Base-by-base conservation (phyloP, 202 grass and related monocot species). In the Elaeis oleifera region DNA sequence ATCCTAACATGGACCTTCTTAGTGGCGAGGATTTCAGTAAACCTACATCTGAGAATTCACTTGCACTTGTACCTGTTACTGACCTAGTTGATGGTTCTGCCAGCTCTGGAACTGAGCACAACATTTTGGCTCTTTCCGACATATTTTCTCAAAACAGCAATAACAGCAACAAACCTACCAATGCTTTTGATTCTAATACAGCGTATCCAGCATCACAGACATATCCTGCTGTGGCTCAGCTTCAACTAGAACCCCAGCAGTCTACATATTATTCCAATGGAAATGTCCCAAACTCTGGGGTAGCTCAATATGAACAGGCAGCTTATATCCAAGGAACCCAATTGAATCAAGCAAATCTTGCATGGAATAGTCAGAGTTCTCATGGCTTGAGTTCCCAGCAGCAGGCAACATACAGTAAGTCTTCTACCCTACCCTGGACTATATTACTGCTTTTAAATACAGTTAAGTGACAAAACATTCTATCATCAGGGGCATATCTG, bases 21-120 rank as follows among this genome's bases (percentile, higher is more conserved):
- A 96, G 90, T 72, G 81, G 86, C 63, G 84, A 90, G 16, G 86
- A 96, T 57, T 88, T 84, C 68, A 68, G 80, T 56, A 82, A 89
- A 78, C 65, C 90, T 18, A 81, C 86, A 66, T 66, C 75, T 54
- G 79, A 72, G 63, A 85, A 84, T 31, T 86, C 75, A n/a, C 76
- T 96, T 56, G 90, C 84, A 5, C 81, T 96, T 23, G 81, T 96
- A 69, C 87, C 84, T 56, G 78, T 90, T 26, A 84, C 39, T 39
- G 72, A 80, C 61, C 60, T 39, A 17, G 62, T 76, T 68, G 73
- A 77, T 70, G 77, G 81, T 71, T 83, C 81, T 65, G 80, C 80
- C 77, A 44, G 36, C 36, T 44, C 36, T 44, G 36, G 36, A 44
- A 57, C 79, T 52, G 86, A 94, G 19, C 75, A 81, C 51, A 85